phyloP scores from a whole-genome alignment of 495 filamentous ascomycete species.

The Niebla homalea region DNA sequence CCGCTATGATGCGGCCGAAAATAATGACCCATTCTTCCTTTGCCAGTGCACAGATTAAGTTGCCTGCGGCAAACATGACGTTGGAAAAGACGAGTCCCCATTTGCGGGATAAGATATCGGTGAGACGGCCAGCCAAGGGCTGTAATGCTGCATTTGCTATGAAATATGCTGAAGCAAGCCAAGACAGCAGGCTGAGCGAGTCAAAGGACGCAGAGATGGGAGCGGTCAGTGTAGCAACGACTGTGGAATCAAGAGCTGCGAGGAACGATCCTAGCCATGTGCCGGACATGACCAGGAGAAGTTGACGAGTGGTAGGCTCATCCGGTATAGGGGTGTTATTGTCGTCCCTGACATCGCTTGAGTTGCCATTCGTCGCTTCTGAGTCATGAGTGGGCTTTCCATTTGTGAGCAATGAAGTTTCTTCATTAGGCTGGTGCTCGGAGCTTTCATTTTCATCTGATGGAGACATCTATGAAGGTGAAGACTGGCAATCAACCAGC shows the following conservation, averaged over 20 bases:
- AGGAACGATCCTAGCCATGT: slow-evolving; percentile 74
- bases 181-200: slow-evolving; percentile 72
- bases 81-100: slow-evolving; percentile 70
- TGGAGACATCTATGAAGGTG: not conserved
- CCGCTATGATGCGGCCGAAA: slow-evolving; percentile 65
- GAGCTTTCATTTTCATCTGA: not conserved
- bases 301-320: slow-evolving; percentile 30
- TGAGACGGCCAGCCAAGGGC: slow-evolving; percentile 70
- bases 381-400: not conserved
- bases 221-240: slow-evolving; percentile 74
- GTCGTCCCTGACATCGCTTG: slow-evolving; percentile 10
- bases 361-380: not conserved
- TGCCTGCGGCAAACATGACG: slow-evolving; percentile 66
- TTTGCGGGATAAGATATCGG: slow-evolving; percentile 75
- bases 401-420: slow-evolving; percentile 10
- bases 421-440: slow-evolving; percentile 1
- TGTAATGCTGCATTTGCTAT: slow-evolving; percentile 84
- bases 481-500: too few relatives aligned
- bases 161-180: slow-evolving; percentile 82
- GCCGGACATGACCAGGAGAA: slow-evolving; percentile 32
- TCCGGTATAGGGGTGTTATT: slow-evolving; percentile 19
- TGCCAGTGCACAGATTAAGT: slow-evolving; percentile 75
- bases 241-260: slow-evolving; percentile 64
- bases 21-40: slow-evolving; percentile 58
- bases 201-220: slow-evolving; percentile 78